Conservation (phyloP, 257 asterid species). For the Salvia miltiorrhiza region DNA sequence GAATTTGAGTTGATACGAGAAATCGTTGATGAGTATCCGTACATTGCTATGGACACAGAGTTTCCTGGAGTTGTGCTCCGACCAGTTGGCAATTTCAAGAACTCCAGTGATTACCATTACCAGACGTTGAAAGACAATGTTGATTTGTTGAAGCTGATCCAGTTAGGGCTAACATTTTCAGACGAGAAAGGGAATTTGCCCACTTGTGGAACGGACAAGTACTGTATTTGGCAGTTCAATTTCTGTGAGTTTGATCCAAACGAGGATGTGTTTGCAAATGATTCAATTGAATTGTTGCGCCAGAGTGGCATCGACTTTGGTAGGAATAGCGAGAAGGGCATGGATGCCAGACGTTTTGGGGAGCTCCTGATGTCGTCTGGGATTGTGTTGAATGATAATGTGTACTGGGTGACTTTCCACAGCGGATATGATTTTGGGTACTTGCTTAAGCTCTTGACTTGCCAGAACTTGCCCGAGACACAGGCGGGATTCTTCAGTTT, state of each 20-base stretch:
- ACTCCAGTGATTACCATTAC: slow-evolving; percentile 53
- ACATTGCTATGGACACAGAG: slow-evolving; percentile 81
- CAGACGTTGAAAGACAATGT: slow-evolving; percentile 66
- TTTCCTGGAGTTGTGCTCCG: slow-evolving; percentile 65
- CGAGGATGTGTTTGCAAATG: slow-evolving; percentile 62
- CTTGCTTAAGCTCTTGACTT: slow-evolving; percentile 64
- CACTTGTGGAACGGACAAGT: slow-evolving; percentile 56
- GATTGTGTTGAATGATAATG: slow-evolving; percentile 58
- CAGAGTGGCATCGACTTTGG: slow-evolving; percentile 67
- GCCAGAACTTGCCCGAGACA: slow-evolving; percentile 62
- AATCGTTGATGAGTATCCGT: slow-evolving; percentile 62
- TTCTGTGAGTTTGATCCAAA: slow-evolving; percentile 64
- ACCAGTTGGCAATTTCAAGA: slow-evolving; percentile 59
- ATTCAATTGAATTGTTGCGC: slow-evolving; percentile 57
- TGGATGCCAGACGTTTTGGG: slow-evolving; percentile 54
- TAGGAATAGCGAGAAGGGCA: slow-evolving; percentile 50
- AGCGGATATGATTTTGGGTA: slow-evolving; percentile 79
- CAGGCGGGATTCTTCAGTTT: slow-evolving; percentile 46
- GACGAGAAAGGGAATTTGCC: slow-evolving; percentile 76
- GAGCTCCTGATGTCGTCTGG: slow-evolving; percentile 83
- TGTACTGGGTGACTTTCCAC: slow-evolving; percentile 74
- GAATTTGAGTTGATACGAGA: slow-evolving; percentile 60
- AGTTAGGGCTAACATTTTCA: slow-evolving; percentile 62
- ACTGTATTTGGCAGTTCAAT: slow-evolving; percentile 72
- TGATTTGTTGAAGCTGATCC: slow-evolving; percentile 67